Percentiles rank a stretch among this genome's conserved stretches.
phyloP scores from a whole-genome alignment of 2,329 filamentous ascomycete species.

The Lachnellula occidentalis region DNA sequence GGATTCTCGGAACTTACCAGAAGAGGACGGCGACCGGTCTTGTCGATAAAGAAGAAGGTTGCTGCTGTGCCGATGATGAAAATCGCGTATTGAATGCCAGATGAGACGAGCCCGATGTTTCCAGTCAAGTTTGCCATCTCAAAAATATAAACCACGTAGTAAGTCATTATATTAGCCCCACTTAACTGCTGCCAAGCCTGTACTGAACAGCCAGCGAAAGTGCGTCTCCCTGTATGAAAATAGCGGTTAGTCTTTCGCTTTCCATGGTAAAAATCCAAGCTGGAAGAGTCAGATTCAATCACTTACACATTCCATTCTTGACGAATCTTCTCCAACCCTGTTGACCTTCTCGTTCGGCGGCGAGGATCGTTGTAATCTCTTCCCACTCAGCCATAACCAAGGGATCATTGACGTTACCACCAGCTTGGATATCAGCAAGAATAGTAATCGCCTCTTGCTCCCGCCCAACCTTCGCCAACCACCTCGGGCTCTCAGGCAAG shows the following conservation, averaged over 20 bases:
- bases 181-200: constrained; percentile 26
- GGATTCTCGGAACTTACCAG: constrained; percentile 14
- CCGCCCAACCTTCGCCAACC: constrained; percentile 43
- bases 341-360: constrained; percentile 22
- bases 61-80: constrained; percentile 22
- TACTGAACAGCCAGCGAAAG: constrained; percentile 19
- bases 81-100: constrained; percentile 23
- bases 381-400: constrained; percentile 53
- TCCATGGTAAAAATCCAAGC: not conserved
- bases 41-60: constrained; percentile 25
- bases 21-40: constrained; percentile 27
- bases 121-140: constrained; percentile 34
- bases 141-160: constrained; percentile 36
- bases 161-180: constrained; percentile 29
- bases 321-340: constrained; percentile 35
- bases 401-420: constrained; percentile 48
- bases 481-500: constrained; percentile 45
- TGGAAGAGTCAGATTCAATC: not conserved
- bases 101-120: constrained; percentile 31
- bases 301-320: constrained; percentile 47
- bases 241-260: constrained; percentile 25
- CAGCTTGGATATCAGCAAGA: constrained; percentile 52
- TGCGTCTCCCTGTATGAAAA: not conserved
- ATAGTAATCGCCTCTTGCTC: constrained; percentile 41
- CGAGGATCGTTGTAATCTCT: constrained; percentile 41